Evolutionary conservation across 1,284 basidiomycete species (phyloP), one percentile per base, ranked within the genome.

Genomic region (Leccinum subrobustum): DNA sequence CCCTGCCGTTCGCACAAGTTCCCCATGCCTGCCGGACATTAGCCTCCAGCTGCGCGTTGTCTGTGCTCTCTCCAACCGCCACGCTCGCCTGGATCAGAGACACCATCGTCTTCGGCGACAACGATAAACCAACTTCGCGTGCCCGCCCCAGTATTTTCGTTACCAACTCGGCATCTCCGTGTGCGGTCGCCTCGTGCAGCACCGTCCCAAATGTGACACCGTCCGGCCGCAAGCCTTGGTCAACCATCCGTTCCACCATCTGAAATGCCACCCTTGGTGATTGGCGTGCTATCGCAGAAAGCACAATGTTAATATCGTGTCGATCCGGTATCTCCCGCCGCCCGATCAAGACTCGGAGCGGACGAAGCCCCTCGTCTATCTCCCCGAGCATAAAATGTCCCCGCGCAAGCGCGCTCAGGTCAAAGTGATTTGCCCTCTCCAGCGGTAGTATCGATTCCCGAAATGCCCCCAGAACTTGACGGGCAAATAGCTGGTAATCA

Each of bases 271-370:
- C 68, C 14, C 70, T 71, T 23, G 85, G 81, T 57, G 81, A 74
- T 63, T 79, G 71, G 64, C 78, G 75, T 25, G 86, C 82, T 60
- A 89, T 72, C 14, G 79, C 82, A 3, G 76, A 76, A 55, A 91
- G 76, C 52, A 79, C 80, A 55, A 91, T 81, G 67, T 88, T 88
- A 57, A 87, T 74, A 67, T 91, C 88, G 65, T 82, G 75, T 52
- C 80, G 63, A 69, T 90, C 87, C 14, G 86, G 86, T 57, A 81
- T 68, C 67, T 86, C 81, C 58, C 71, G 74, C 48, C 84, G 81
- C 20, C 70, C 63, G 47, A 83, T 67, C 50, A 88, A 68, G 53
- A 79, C 62, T 59, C 75, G 74, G 66, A 90, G 76, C n/a, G 77
- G 70, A 12, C 71, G 64, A 60, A 87, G 77, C 2, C 84, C 86